Evolutionary conservation across 2,329 filamentous ascomycete genomes (phyloP), one percentile per base, ranked within the genome.

Genomic region (Fusarium subtropicale): DNA sequence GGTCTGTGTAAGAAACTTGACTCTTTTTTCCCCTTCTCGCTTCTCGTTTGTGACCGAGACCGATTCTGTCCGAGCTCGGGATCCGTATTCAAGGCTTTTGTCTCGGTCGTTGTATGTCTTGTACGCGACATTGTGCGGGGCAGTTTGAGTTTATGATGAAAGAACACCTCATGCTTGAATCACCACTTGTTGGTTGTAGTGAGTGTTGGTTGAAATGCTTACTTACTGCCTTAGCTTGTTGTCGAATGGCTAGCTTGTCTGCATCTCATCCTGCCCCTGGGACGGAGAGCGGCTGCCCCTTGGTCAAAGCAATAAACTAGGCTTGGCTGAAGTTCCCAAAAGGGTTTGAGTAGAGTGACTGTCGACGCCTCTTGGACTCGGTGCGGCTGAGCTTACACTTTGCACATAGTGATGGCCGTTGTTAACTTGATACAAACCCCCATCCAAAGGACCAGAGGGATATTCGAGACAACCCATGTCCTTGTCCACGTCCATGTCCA

Each of bases 81-180:
- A 53, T 62, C 59, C 58, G 67, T 31, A 46, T 57, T 52, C 57
- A 60, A n/a, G 24, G n/a, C 38, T 16, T 18, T 28, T 45, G 60
- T 20, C 34, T 47, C 44, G 53, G 42, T 26, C 36, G 56, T 30
- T 30, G 13, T 33, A 30, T 44, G 52, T 46, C 55, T 71, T 42
- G 42, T 30, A n/a, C 57, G 68, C 56, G 60, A 62, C 56, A 67
- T 71, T 63, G 36, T 67, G 64, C 64, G 61, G 71, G 66, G 57
- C 39, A 46, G 36, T 18, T 28, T 34, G 39, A 47, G 60, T 60
- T 52, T 22, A 73, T 73, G 46, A 59, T 63, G 58, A 60, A 55
- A 67, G 36, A 60, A 68, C 60, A 59, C 45, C 48, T 64, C 38
- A 60, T 51, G 56, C 47, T 48, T 63, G 39, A 47, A 47, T 39